A percentile compares a stretch with the other conserved stretches of the same genome.
Evolutionary conservation across 1,284 basidiomycete genomes (phyloP).

Genomic region (Sporisorium scitamineum): DNA sequence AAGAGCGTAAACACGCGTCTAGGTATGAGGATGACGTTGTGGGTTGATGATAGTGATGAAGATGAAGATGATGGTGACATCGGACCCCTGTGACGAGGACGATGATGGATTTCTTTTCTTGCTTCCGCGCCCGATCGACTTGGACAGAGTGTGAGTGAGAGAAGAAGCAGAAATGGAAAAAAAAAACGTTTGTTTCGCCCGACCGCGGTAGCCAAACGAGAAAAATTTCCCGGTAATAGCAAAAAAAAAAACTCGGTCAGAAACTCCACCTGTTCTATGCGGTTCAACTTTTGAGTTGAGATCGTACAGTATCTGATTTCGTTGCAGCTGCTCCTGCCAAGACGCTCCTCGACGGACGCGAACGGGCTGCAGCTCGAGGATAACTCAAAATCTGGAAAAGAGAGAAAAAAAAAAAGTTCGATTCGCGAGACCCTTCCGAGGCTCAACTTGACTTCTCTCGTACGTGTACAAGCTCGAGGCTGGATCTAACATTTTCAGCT

Average conservation of each 20-base stretch:
- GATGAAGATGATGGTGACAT: constrained; percentile 1
- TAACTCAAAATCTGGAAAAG: too few species aligned
- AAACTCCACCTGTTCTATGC: constrained; percentile 1
- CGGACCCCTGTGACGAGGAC: neutral
- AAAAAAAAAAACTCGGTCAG: neutral
- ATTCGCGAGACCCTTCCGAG: neutral
- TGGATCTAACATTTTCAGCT: neutral
- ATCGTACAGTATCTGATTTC: neutral
- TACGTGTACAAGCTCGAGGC: neutral
- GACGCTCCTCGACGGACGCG: constrained; percentile 5
- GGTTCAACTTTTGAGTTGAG: neutral
- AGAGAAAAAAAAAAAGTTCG: constrained; percentile 1
- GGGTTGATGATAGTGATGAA: neutral
- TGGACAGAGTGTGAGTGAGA: neutral
- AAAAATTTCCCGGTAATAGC: neutral
- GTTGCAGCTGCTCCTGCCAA: constrained; percentile 1
- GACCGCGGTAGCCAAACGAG: neutral
- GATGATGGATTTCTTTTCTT: neutral
- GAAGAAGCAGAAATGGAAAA: neutral
- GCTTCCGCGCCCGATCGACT: constrained; percentile 1
- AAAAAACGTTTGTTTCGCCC: neutral
- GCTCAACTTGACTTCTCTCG: constrained; percentile 1
- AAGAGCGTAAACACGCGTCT: neutral
- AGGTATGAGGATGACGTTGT: neutral
- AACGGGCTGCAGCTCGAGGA: constrained; percentile 3